Percentiles rank a stretch among this genome's conserved stretches.
These are phyloP conservation scores for Trichoderma citrinoviride DNA, from an alignment of 2,329 filamentous ascomycete genomes.

Conservation along the genomic window DNA sequence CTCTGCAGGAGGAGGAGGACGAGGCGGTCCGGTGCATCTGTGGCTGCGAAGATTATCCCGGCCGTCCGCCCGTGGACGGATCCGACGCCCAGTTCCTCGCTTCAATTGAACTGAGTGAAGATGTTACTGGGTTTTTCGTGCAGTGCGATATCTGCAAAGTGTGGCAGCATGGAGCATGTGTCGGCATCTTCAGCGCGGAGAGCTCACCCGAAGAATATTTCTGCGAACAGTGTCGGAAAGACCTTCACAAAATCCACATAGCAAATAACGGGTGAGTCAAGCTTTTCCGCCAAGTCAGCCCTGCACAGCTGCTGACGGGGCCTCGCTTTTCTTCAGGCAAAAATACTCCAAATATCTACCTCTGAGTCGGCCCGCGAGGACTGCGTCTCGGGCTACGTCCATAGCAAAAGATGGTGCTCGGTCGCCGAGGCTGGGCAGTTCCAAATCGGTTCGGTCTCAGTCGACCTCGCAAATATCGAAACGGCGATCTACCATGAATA, in stretches of 20 bases:
- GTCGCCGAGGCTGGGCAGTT: slow-evolving; percentile 53
- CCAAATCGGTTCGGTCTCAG: slow-evolving; percentile 55
- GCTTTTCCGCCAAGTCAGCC: background rate
- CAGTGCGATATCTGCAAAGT: slow-evolving; percentile 98
- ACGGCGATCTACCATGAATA: slow-evolving; percentile 95
- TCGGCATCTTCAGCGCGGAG: slow-evolving; percentile 93
- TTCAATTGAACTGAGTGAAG: slow-evolving; percentile 68
- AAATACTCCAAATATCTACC: slow-evolving; percentile 66
- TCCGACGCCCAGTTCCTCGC: slow-evolving; percentile 57
- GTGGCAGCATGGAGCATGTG: slow-evolving; percentile 97
- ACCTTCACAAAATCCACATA: slow-evolving; percentile 79
- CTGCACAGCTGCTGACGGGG: background rate
- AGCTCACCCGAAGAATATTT: slow-evolving; percentile 96
- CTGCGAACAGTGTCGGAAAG: slow-evolving; percentile 90
- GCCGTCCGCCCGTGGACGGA: slow-evolving; percentile 65
- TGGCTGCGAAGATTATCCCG: slow-evolving; percentile 91
- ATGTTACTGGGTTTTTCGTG: slow-evolving; percentile 92
- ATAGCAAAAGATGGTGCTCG: slow-evolving; percentile 60
- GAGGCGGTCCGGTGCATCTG: slow-evolving; percentile 96
- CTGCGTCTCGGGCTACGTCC: slow-evolving; percentile 61
- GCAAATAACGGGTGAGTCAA: slow-evolving; percentile 78
- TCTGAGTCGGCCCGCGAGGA: slow-evolving; percentile 54
- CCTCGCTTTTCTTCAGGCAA: slow-evolving; percentile 45
- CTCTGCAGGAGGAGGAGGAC: slow-evolving; percentile 75
- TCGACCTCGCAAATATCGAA: slow-evolving; percentile 63